phyloP scores from a whole-genome alignment of 441 rosid genomes.

The Syzygium malaccense region DNA sequence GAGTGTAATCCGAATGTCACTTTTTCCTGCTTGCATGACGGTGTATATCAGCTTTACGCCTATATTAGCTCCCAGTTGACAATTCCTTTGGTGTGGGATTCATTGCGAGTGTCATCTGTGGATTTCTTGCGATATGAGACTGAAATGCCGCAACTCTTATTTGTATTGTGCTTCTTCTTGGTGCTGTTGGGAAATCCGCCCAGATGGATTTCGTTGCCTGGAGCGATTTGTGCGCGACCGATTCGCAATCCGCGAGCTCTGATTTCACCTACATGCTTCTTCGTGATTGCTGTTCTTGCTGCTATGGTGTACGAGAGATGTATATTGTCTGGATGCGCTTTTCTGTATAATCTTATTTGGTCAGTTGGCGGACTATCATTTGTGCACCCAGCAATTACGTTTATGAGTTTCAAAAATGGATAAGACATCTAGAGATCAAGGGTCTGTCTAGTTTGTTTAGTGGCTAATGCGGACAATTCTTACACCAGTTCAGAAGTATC shows the following conservation, averaged over 20 bases:
- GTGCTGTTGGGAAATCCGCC: neutral
- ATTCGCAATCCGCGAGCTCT: neutral
- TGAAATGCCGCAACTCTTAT: constrained; percentile 4
- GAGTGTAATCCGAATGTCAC: neutral
- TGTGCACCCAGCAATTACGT: neutral
- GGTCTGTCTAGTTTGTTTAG: neutral
- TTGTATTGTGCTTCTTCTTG: neutral
- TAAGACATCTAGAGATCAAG: neutral
- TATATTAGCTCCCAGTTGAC: neutral
- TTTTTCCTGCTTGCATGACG: neutral
- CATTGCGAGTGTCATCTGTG: neutral
- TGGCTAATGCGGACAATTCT: neutral
- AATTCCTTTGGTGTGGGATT: neutral
- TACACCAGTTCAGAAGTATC: neutral
- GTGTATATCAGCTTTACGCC: neutral
- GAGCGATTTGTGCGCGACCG: neutral
- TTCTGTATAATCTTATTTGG: neutral
- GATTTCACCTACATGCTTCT: neutral
- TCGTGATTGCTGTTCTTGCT: neutral
- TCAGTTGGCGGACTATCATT: neutral
- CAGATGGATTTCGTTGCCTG: neutral
- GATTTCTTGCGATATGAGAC: constrained; percentile 10
- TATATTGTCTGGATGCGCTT: neutral
- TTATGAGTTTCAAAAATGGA: neutral
- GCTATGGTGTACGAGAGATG: neutral